These are phyloP conservation scores for Globisporangium cystogenes DNA, from an alignment of 352 stramenopile genomes.

Conservation along the genomic window DNA sequence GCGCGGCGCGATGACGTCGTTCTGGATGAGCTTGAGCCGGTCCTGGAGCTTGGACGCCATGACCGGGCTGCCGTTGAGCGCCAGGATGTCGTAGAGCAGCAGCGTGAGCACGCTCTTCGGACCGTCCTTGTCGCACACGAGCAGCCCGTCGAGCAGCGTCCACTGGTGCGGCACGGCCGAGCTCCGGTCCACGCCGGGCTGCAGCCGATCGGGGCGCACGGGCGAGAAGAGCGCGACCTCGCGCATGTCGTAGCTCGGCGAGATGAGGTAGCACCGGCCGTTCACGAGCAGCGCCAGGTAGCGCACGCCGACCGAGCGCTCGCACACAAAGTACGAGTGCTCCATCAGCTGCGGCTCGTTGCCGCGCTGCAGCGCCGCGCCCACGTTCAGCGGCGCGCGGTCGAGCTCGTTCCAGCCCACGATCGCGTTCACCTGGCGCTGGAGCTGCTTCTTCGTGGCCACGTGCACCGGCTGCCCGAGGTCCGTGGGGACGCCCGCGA, in stretches of 20 bases:
- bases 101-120: slow-evolving; percentile 67
- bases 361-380: slow-evolving; percentile 57
- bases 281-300: slow-evolving; percentile 76
- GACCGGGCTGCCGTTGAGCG: slow-evolving; percentile 76
- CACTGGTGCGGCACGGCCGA: slow-evolving; percentile 76
- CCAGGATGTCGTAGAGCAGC: slow-evolving; percentile 81
- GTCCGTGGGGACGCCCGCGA: slow-evolving; percentile 57
- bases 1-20: slow-evolving; percentile 80
- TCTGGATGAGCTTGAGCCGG: slow-evolving; percentile 84
- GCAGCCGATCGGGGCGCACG: slow-evolving; percentile 67
- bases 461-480: slow-evolving; percentile 59
- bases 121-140: slow-evolving; percentile 80
- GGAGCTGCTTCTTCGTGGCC: slow-evolving; percentile 72
- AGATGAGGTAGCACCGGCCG: slow-evolving; percentile 77
- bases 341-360: slow-evolving; percentile 76
- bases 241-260: slow-evolving; percentile 80
- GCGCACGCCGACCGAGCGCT: slow-evolving; percentile 69
- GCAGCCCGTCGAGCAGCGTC: slow-evolving; percentile 81
- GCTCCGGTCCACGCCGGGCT: slow-evolving; percentile 68
- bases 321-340: slow-evolving; percentile 83
- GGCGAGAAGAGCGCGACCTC: slow-evolving; percentile 75
- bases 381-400: slow-evolving; percentile 66
- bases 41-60: slow-evolving; percentile 86
- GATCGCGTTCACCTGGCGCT: slow-evolving; percentile 79
- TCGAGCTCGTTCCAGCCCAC: slow-evolving; percentile 76